Conservation (phyloP, 1,284 basidiomycete genomes). For the Ustilago nuda region DNA sequence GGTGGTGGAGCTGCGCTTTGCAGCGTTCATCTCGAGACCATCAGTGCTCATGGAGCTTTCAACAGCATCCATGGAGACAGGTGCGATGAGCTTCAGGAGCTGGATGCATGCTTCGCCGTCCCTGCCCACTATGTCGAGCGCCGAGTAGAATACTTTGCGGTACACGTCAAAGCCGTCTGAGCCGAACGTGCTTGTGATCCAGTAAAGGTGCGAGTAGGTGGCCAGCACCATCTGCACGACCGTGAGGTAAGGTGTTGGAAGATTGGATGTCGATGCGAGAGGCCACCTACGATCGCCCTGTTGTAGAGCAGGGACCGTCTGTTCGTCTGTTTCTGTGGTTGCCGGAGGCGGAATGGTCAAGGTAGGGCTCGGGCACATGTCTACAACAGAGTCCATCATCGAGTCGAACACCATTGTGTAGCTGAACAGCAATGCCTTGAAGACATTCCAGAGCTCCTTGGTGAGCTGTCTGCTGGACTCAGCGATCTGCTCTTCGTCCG, state of each 20-base stretch:
- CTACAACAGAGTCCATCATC: slow-evolving; percentile 62
- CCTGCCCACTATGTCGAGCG: slow-evolving; percentile 62
- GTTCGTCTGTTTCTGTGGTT: slow-evolving; percentile 9
- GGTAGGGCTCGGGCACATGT: slow-evolving; percentile 64
- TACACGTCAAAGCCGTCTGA: slow-evolving; percentile 64
- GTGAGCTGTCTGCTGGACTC: slow-evolving; percentile 37
- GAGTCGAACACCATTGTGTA: slow-evolving; percentile 67
- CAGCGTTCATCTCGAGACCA: slow-evolving; percentile 25
- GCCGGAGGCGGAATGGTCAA: slow-evolving; percentile 40
- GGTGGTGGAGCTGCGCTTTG: slow-evolving; percentile 44
- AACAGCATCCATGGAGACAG: slow-evolving; percentile 14
- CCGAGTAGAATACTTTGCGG: slow-evolving; percentile 64
- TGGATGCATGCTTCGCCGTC: slow-evolving; percentile 59
- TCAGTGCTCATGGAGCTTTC: neutral
- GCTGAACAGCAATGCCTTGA: slow-evolving; percentile 65
- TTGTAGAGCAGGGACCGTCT: slow-evolving; percentile 1
- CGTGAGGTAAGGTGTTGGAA: slow-evolving; percentile 54
- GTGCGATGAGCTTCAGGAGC: slow-evolving; percentile 42
- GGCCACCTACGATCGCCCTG: slow-evolving; percentile 38
- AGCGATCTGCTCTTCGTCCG: slow-evolving; percentile 35
- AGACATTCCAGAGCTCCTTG: slow-evolving; percentile 58
- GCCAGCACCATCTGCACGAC: slow-evolving; percentile 52
- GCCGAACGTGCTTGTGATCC: slow-evolving; percentile 63
- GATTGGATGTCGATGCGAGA: slow-evolving; percentile 50
- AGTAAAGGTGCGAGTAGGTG: slow-evolving; percentile 61